phyloP scores from a whole-genome alignment of 805 yeast genomes.

The Nakazawaea sp. region DNA sequence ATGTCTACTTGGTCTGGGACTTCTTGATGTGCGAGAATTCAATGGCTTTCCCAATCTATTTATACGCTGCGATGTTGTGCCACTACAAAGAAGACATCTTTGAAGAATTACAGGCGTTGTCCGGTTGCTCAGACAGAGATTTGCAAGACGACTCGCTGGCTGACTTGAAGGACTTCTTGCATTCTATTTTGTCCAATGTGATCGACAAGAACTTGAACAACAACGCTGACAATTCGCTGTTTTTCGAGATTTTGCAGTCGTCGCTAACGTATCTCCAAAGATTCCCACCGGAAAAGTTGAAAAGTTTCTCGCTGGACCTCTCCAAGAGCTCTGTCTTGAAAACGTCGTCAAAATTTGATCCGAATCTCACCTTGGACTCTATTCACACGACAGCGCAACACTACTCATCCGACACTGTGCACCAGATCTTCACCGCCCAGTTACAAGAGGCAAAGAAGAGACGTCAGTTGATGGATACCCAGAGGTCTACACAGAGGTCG shows the following conservation, averaged over 20 bases:
- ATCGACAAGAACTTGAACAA: conserved; percentile 19
- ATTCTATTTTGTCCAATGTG: conserved; percentile 20
- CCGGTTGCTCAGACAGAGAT: conserved; percentile 18
- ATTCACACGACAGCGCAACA: background rate
- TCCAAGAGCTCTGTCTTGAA: conserved; percentile 18
- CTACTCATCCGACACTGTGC: background rate
- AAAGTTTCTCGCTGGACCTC: conserved; percentile 1
- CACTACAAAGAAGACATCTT: conserved; percentile 38
- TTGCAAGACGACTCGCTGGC: conserved; percentile 17
- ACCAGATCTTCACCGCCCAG: background rate
- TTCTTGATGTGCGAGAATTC: conserved; percentile 51
- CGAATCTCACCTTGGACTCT: background rate
- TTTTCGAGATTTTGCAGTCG: conserved; percentile 15
- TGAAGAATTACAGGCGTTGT: conserved; percentile 21
- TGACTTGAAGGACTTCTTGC: conserved; percentile 20
- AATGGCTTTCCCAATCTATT: conserved; percentile 45
- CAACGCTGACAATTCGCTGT: conserved; percentile 16
- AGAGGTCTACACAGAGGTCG: too few relatives aligned
- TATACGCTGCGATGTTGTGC: conserved; percentile 53
- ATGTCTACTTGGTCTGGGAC: conserved; percentile 62
- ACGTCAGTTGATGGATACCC: too few relatives aligned
- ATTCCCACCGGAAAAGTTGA: background rate
- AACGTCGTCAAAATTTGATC: background rate
- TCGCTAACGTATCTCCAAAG: background rate
- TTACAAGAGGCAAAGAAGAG: conserved; percentile 3